A percentile compares a stretch with the other conserved stretches of the same genome.
Evolutionary conservation across 2,329 filamentous ascomycete species (phyloP).

Genomic region (Cladosporium oxysporum): DNA sequence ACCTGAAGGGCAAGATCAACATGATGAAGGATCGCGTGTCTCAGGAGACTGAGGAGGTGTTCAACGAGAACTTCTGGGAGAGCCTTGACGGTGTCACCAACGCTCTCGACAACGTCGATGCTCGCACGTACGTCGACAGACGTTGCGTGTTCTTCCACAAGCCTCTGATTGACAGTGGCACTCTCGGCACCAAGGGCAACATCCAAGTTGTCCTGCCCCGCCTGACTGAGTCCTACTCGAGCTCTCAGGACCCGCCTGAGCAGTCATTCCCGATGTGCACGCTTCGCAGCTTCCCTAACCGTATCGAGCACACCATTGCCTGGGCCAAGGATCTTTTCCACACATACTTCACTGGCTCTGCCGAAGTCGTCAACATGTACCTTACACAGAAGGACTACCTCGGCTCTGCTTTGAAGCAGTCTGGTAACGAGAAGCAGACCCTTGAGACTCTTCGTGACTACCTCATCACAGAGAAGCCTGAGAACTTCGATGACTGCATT

Average conservation of each 20-base stretch:
- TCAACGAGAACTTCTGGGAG: conserved; percentile 92
- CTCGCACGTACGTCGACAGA: conserved; percentile 91
- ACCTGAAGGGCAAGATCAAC: conserved; percentile 81
- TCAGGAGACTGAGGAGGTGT: conserved; percentile 86
- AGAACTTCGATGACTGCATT: conserved; percentile 94
- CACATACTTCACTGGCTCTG: conserved; percentile 86
- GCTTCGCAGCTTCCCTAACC: conserved; percentile 93
- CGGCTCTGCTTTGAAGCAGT: conserved; percentile 82
- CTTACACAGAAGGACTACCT: conserved; percentile 90
- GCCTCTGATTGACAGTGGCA: conserved; percentile 92
- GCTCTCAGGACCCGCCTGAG: conserved; percentile 94
- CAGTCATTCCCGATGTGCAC: conserved; percentile 99
- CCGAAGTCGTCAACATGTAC: conserved; percentile 88
- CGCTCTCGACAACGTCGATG: conserved; percentile 95
- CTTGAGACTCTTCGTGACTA: conserved; percentile 88
- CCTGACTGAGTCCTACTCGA: conserved; percentile 95
- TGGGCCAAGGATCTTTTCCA: conserved; percentile 98
- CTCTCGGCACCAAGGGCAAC: conserved; percentile 98
- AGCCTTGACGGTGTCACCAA: conserved; percentile 90
- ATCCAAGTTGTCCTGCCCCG: conserved; percentile 91
- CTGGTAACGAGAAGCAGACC: conserved; percentile 91
- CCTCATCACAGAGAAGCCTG: conserved; percentile 85
- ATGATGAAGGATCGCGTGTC: conserved; percentile 88
- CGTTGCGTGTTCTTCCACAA: conserved; percentile 99
- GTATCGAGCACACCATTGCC: conserved; percentile 97